phyloP scores from a whole-genome alignment of 768 basidiomycete genomes.

The Mycena venus region DNA sequence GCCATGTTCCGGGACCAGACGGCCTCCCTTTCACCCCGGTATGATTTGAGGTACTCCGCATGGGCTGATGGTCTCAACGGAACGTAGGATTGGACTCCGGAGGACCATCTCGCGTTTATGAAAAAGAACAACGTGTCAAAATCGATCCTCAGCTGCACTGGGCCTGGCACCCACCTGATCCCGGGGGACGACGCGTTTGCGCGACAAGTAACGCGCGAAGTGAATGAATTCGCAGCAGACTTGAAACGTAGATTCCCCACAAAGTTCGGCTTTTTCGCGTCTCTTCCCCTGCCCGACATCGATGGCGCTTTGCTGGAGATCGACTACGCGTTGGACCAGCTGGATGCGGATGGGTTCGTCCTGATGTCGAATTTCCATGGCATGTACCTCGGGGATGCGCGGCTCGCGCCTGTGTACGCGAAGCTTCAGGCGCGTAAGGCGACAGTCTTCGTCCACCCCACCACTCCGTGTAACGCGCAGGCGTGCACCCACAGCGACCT shows the following conservation, averaged over 20 bases:
- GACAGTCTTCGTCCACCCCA: slow-evolving; percentile 21
- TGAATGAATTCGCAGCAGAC: slow-evolving; percentile 23
- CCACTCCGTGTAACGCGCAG: not conserved
- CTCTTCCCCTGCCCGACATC: slow-evolving; percentile 21
- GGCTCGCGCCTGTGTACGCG: slow-evolving; percentile 11
- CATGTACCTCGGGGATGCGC: slow-evolving; percentile 17
- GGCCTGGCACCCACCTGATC: slow-evolving; percentile 19
- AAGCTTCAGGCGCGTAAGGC: slow-evolving; percentile 19
- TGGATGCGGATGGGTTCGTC: slow-evolving; percentile 18
- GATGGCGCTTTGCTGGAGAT: slow-evolving; percentile 11
- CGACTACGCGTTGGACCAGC: slow-evolving; percentile 17
- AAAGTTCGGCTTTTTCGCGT: slow-evolving; percentile 22
- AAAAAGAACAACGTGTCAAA: slow-evolving; percentile 16
- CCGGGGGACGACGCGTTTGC: slow-evolving; percentile 21
- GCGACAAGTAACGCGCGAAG: slow-evolving; percentile 14
- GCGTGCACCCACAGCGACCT: slow-evolving; percentile 5
- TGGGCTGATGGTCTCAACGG: not conserved
- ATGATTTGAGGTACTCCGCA: not conserved
- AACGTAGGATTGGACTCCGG: slow-evolving; percentile 1
- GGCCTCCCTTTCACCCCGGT: slow-evolving; percentile 16
- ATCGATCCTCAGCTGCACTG: slow-evolving; percentile 22
- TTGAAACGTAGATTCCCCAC: slow-evolving; percentile 16
- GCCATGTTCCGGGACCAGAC: slow-evolving; percentile 20
- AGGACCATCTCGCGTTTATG: slow-evolving; percentile 23
- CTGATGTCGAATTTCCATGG: slow-evolving; percentile 16